Conservation (phyloP, 768 basidiomycete species). For the Dioszegia crocea region DNA sequence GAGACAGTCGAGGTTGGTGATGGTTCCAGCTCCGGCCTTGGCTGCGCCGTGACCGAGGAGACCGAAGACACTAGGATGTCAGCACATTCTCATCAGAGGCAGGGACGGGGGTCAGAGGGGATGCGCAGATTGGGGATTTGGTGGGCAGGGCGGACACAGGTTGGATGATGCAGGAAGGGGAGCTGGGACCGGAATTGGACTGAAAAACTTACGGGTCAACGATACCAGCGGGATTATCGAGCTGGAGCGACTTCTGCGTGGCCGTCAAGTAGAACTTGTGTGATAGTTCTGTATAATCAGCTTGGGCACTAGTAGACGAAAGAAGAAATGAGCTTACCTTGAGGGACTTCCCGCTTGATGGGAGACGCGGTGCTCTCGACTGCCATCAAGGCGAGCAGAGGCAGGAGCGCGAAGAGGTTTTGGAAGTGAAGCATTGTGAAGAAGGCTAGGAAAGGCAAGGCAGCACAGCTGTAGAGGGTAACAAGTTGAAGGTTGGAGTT, state of each 20-base stretch:
- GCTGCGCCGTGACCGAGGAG: conserved; percentile 67
- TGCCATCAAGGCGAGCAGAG: conserved; percentile 49
- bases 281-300: conserved; percentile 55
- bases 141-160: too few species aligned
- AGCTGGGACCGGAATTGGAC: not conserved
- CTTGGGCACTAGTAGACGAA: not conserved
- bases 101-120: too few species aligned
- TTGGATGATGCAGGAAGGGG: too few species aligned
- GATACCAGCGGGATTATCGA: conserved; percentile 62
- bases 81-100: too few species aligned
- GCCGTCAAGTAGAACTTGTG: conserved; percentile 60
- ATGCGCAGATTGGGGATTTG: too few species aligned
- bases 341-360: conserved; percentile 61
- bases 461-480: not conserved
- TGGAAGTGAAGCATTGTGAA: not conserved
- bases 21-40: conserved; percentile 56
- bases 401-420: conserved; percentile 20
- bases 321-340: conserved; percentile 53
- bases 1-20: conserved; percentile 62
- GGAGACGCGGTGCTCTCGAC: conserved; percentile 52
- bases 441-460: not conserved
- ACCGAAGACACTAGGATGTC: conserved; percentile 50
- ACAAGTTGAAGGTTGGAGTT: not conserved
- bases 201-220: conserved; percentile 52
- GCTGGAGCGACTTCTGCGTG: conserved; percentile 54